Evolutionary conservation across 345 rosid species (phyloP).

Genomic region (Melaleuca quinquenervia): DNA sequence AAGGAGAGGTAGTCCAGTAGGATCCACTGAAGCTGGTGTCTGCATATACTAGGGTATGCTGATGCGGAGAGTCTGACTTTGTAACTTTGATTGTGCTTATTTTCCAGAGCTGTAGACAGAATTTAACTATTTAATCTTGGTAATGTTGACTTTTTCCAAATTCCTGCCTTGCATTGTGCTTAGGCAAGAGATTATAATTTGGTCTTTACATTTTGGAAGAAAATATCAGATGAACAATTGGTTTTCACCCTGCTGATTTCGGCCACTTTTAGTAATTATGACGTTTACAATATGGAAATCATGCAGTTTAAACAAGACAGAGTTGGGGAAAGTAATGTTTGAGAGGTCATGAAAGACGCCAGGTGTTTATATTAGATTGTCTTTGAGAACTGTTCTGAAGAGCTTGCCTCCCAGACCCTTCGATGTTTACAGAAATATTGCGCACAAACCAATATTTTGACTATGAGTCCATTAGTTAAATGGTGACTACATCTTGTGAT

Average conservation of each 20-base stretch:
- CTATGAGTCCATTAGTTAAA: not conserved
- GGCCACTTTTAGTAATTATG: not conserved
- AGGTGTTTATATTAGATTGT: not conserved
- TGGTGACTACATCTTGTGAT: not conserved
- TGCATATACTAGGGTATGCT: conserved; percentile 83
- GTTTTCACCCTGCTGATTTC: not conserved
- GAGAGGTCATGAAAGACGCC: not conserved
- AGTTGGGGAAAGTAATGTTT: not conserved
- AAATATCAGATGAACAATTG: not conserved
- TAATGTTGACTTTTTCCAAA: not conserved
- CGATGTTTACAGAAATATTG: not conserved
- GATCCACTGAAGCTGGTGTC: conserved; percentile 87
- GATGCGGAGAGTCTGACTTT: not conserved
- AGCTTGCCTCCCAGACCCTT: not conserved
- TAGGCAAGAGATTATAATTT: not conserved
- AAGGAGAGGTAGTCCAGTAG: conserved; percentile 83
- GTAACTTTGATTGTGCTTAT: not conserved
- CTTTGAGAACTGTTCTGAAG: not conserved
- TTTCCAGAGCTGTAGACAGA: not conserved
- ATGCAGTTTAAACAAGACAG: not conserved
- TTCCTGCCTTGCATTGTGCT: not conserved
- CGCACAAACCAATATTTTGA: not conserved
- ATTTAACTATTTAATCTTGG: not conserved
- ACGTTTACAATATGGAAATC: not conserved
- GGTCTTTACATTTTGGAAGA: not conserved